Percentiles rank a stretch among this genome's conserved stretches.
These are phyloP conservation scores for Guyanaporus albipodus DNA, from an alignment of 768 basidiomycete species.

Conservation along the genomic window DNA sequence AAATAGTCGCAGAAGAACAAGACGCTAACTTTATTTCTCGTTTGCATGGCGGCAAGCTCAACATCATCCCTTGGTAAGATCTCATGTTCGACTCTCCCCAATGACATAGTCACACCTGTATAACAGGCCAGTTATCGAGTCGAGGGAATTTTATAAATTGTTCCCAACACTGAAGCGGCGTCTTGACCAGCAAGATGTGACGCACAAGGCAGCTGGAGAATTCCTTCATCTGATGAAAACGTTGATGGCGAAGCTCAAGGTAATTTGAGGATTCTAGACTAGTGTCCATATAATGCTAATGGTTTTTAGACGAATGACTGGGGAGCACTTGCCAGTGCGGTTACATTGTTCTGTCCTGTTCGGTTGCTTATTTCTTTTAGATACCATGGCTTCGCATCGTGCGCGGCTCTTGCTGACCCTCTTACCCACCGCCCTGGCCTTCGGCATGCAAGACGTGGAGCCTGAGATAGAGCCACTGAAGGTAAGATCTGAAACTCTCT, in stretches of 20 bases:
- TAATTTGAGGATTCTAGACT: constrained; percentile 18
- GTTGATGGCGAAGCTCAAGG: constrained; percentile 65
- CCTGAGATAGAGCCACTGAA: constrained; percentile 47
- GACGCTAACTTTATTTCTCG: constrained; percentile 58
- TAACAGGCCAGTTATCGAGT: constrained; percentile 54
- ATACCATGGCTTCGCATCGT: constrained; percentile 46
- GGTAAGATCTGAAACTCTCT: constrained; percentile 27
- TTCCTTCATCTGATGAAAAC: constrained; percentile 57
- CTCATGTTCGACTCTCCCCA: neutral
- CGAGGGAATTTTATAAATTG: constrained; percentile 51
- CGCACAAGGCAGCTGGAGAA: constrained; percentile 47
- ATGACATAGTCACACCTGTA: neutral
- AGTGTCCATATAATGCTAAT: neutral
- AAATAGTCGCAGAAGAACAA: constrained; percentile 58
- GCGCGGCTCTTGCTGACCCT: constrained; percentile 38
- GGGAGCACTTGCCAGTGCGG: constrained; percentile 56
- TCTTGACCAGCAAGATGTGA: constrained; percentile 45
- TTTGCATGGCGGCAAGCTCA: constrained; percentile 49
- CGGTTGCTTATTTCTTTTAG: constrained; percentile 20
- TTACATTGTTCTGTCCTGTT: neutral
- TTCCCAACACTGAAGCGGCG: constrained; percentile 44
- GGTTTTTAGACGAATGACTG: constrained; percentile 52
- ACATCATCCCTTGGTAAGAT: constrained; percentile 53
- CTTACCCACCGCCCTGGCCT: constrained; percentile 45
- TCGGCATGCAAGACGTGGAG: constrained; percentile 45